These are phyloP conservation scores for Volvariella volvacea DNA, from an alignment of 1,284 basidiomycete genomes.

Conservation along the genomic window DNA sequence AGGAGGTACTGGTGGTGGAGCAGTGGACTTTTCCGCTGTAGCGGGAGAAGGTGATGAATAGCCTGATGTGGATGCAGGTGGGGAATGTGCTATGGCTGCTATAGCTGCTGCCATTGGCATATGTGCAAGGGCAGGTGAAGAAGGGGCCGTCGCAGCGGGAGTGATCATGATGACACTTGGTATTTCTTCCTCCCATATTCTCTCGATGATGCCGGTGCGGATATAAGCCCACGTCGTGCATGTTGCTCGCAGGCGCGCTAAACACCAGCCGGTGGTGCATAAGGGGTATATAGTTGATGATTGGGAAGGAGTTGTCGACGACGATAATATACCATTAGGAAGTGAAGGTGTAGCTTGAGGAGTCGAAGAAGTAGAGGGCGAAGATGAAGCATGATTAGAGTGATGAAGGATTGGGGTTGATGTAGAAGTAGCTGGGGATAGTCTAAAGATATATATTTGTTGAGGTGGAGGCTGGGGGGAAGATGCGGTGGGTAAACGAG, in stretches of 20 bases:
- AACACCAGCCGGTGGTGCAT: conserved; percentile 73
- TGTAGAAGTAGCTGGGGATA: conserved; percentile 27
- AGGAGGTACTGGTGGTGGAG: conserved; percentile 44
- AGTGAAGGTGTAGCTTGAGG: conserved; percentile 10
- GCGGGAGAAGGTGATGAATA: no score
- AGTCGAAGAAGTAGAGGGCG: conserved; percentile 10
- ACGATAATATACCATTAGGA: conserved; percentile 10
- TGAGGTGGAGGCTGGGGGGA: conserved; percentile 21
- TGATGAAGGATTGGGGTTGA: conserved; percentile 10
- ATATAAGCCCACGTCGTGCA: conserved; percentile 91
- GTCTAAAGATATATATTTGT: conserved; percentile 56
- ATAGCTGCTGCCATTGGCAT: no score
- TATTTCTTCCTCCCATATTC: conserved; percentile 79
- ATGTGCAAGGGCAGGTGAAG: conserved; percentile 1
- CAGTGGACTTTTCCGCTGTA: no score
- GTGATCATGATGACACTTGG: conserved; percentile 18
- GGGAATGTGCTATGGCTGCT: no score
- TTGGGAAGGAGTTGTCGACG: conserved; percentile 22
- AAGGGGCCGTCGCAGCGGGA: conserved; percentile 19
- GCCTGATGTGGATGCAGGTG: no score
- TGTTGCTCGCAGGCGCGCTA: conserved; percentile 74
- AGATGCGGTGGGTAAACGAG: conserved; percentile 16
- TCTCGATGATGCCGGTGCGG: conserved; percentile 73
- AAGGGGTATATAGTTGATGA: conserved; percentile 60
- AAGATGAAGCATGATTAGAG: conserved; percentile 6